A percentile compares a stretch with the other conserved stretches of the same genome.
These are phyloP conservation scores for Amanita fuliginea DNA, from an alignment of 768 basidiomycete species.

Conservation along the genomic window DNA sequence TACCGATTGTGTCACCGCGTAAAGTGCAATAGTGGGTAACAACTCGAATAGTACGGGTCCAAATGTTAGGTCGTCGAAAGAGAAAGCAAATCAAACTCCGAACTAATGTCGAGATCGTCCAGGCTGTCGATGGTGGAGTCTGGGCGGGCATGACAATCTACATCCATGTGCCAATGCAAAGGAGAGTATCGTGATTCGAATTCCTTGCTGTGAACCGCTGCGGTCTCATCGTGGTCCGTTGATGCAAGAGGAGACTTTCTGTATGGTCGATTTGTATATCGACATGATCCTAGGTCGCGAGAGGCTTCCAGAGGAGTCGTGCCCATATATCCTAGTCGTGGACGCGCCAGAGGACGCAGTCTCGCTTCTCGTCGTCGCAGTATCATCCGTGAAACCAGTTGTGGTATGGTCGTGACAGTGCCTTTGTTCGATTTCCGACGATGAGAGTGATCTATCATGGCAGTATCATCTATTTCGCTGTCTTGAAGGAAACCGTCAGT, in stretches of 20 bases:
- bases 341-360: not conserved
- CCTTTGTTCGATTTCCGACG: constrained; percentile 5
- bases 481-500: constrained; percentile 1
- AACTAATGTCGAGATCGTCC: constrained; percentile 3
- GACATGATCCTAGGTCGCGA: not conserved
- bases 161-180: constrained; percentile 5
- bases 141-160: constrained; percentile 1
- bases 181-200: not conserved
- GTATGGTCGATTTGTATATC: not conserved
- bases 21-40: not conserved
- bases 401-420: constrained; percentile 9
- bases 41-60: not conserved
- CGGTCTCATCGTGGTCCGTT: not conserved
- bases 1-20: not conserved
- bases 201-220: not conserved
- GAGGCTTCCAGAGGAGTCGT: not conserved
- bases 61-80: constrained; percentile 9
- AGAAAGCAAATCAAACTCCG: not conserved
- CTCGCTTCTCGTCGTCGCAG: constrained; percentile 10
- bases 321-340: not conserved
- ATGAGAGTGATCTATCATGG: not conserved
- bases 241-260: constrained; percentile 2
- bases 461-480: not conserved
- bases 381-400: constrained; percentile 12
- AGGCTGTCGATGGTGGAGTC: not conserved